Base-by-base conservation (phyloP, 495 filamentous ascomycete genomes). In the Thermothielavioides terrestris region DNA sequence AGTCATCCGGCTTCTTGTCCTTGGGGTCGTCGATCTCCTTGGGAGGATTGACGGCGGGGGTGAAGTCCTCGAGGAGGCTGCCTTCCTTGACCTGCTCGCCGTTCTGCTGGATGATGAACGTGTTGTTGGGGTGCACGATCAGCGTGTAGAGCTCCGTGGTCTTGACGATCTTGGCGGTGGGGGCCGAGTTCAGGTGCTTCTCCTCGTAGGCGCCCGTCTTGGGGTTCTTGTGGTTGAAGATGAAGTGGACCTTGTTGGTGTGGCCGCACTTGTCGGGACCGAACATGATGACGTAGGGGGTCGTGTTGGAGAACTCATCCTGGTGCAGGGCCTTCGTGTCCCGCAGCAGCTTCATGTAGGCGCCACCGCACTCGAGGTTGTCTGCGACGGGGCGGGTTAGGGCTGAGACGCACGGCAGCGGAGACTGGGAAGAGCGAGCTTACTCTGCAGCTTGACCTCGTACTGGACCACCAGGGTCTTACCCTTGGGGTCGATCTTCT, bases 141-240 rank as follows among this genome's bases (percentile, higher is more conserved):
- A 99, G 77, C 41, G 94, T 97, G 77, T 99, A 99, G 38, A 99
- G 81, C 57, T 90, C 82, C 46, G 88, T 85, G 55, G 84, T 81
- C 81, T 96, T 96, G 73, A 79, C 78, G 66, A 91, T 94, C 61
- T 82, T 83, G 62, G 91, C 89, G 42, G 82, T 73, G 35, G 94
- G 89, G 34, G 92, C 82, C 59, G 78, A 77, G 67, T 80, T 85
- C 46, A 97, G 78, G 74, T 99, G 94, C 82, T 99, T 99, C 85
- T 99, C 94, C 79, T 97, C 92, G 61, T 99, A 99, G 71, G 96
- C 91, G 70, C 92, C 90, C 42, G 89, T 96, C 86, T 95, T 97
- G 62, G 94, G 94, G 81, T 97, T 99, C 85, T 97, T 99, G 86
- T 97, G 94, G 67, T 92, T 91, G 85, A 99, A 94, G 72, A 99